Percentiles rank a stretch among this genome's conserved stretches.
Conservation (phyloP, 331 rosid species). For the Stylosanthes scabra region DNA sequence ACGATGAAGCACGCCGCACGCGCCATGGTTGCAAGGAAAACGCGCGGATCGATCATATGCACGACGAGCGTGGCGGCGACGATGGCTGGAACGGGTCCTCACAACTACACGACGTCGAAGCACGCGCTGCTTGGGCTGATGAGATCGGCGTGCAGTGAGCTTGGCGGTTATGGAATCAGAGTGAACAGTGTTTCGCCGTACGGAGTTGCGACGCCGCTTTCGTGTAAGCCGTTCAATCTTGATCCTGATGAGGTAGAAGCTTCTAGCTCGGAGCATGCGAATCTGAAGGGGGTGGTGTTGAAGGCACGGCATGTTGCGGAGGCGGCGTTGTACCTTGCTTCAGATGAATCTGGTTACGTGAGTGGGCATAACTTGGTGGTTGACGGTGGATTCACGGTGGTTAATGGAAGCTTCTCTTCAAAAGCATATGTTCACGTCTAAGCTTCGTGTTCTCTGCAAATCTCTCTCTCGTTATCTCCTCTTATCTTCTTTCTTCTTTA, state of each 20-base stretch:
- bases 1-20: slow-evolving; percentile 74
- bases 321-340: slow-evolving; percentile 81
- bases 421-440: not conserved
- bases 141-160: slow-evolving; percentile 71
- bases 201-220: slow-evolving; percentile 81
- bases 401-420: slow-evolving; percentile 36
- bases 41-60: slow-evolving; percentile 75
- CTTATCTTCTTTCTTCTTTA: not conserved
- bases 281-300: slow-evolving; percentile 79
- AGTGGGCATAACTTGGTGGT: slow-evolving; percentile 84
- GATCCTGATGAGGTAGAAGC: slow-evolving; percentile 61
- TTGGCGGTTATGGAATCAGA: slow-evolving; percentile 78
- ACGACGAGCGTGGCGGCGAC: slow-evolving; percentile 76
- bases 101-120: slow-evolving; percentile 67
- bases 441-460: not conserved
- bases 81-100: slow-evolving; percentile 73
- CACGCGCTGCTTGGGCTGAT: slow-evolving; percentile 79
- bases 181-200: slow-evolving; percentile 84
- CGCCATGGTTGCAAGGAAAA: slow-evolving; percentile 64
- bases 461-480: not conserved
- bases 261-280: slow-evolving; percentile 44
- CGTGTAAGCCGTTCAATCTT: slow-evolving; percentile 57
- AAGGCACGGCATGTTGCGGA: slow-evolving; percentile 75
- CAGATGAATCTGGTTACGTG: slow-evolving; percentile 68
- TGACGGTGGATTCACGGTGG: slow-evolving; percentile 85